phyloP scores from a whole-genome alignment of 75 land plant genomes.

The Isoetes taiwanensis region DNA sequence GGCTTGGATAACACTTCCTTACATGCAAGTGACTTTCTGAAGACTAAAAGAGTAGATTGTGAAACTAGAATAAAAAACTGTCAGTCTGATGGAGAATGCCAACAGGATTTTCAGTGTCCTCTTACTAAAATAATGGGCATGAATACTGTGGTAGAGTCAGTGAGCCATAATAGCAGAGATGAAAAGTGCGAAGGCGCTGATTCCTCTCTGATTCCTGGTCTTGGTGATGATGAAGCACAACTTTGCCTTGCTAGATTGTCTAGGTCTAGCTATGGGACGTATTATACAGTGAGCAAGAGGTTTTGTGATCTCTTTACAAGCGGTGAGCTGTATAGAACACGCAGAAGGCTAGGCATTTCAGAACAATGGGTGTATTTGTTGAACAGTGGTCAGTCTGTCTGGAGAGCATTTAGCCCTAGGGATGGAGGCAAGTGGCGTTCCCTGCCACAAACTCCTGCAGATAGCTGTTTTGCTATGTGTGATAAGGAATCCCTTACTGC shows the following conservation, averaged over 20 bases:
- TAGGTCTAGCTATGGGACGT: not conserved
- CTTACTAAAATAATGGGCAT: no score
- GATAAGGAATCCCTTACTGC: slow-evolving; percentile 63
- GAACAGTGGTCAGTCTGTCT: slow-evolving; percentile 24
- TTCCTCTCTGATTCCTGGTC: not conserved
- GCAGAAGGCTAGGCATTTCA: slow-evolving; percentile 26
- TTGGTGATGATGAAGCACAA: not conserved
- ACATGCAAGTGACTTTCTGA: no score
- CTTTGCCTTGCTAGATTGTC: not conserved
- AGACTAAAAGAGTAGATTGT: no score
- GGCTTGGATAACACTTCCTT: no score
- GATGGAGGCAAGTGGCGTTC: slow-evolving; percentile 15
- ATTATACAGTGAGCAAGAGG: slow-evolving; percentile 5
- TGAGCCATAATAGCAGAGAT: no score
- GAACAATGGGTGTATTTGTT: slow-evolving; percentile 51
- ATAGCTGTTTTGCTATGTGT: slow-evolving; percentile 26
- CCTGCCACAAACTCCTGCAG: slow-evolving; percentile 43
- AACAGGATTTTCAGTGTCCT: no score
- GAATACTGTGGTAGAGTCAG: no score
- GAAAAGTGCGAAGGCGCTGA: no score
- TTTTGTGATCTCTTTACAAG: not conserved
- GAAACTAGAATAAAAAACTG: no score
- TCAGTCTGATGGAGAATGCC: no score
- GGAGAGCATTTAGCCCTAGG: slow-evolving; percentile 41
- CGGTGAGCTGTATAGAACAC: slow-evolving; percentile 27